Percentiles rank a stretch among this genome's conserved stretches.
These are phyloP conservation scores for Alternaria atra DNA, from an alignment of 2,329 filamentous ascomycete species.

Conservation along the genomic window DNA sequence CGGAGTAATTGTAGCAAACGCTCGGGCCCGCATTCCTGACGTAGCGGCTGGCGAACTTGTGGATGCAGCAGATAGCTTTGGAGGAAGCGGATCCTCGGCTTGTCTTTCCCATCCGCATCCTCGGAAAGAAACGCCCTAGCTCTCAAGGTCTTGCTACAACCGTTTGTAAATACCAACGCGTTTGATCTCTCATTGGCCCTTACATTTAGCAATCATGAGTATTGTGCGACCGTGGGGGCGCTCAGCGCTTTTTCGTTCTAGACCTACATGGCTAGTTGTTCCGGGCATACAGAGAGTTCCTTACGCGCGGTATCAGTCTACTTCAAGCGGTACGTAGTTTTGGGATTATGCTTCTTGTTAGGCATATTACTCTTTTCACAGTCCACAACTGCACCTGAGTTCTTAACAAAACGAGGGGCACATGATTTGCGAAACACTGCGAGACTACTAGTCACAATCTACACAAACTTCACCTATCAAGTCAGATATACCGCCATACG, in stretches of 20 bases:
- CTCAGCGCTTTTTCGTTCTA: conserved; percentile 14
- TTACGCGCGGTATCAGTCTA: conserved; percentile 8
- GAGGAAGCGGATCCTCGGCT: conserved; percentile 9
- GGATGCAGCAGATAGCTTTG: background rate
- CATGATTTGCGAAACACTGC: background rate
- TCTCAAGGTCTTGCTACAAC: background rate
- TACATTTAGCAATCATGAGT: background rate
- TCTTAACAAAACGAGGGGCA: background rate
- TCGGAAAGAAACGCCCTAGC: conserved; percentile 1
- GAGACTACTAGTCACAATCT: background rate
- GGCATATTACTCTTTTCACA: background rate
- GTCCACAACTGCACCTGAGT: background rate
- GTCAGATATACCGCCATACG: background rate
- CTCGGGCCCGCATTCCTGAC: conserved; percentile 10
- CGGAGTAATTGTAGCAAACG: conserved; percentile 8
- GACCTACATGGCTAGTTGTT: background rate
- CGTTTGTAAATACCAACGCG: background rate
- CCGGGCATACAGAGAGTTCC: conserved; percentile 5
- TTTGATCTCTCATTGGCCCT: background rate
- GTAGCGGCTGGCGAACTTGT: background rate
- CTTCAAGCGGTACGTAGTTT: conserved; percentile 14
- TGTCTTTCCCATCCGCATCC: conserved; percentile 1
- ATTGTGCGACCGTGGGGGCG: conserved; percentile 33
- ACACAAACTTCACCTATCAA: background rate
- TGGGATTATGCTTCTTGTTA: background rate